Percentiles rank a stretch among this genome's conserved stretches.
phyloP scores from a whole-genome alignment of 2,329 filamentous ascomycete genomes.

The Colletotrichum abscissum region DNA sequence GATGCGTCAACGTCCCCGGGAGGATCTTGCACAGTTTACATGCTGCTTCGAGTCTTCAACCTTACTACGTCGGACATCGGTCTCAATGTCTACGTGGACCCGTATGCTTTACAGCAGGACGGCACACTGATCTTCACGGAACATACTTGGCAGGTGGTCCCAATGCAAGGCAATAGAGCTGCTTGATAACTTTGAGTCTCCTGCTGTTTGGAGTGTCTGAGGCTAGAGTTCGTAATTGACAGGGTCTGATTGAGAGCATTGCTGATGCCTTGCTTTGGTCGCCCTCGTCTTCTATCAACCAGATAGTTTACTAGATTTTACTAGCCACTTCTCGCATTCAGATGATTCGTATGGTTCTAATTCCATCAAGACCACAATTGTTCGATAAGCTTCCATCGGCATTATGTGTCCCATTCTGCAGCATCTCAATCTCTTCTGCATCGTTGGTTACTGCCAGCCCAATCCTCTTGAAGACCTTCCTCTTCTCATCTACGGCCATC shows the following conservation, averaged over 20 bases:
- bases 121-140: background rate
- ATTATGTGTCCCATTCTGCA: background rate
- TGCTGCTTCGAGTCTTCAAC: background rate
- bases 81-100: background rate
- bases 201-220: background rate
- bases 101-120: background rate
- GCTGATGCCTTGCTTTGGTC: background rate
- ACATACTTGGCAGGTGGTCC: conserved; percentile 13
- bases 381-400: background rate
- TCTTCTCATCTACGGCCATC: background rate
- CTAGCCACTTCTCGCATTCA: background rate
- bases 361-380: background rate
- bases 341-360: background rate
- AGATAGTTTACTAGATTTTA: background rate
- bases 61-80: background rate
- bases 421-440: background rate
- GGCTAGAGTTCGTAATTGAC: no score
- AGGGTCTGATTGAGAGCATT: no score
- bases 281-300: background rate
- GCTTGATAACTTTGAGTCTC: background rate
- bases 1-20: background rate
- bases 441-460: conserved; percentile 1
- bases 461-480: background rate
- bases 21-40: background rate
- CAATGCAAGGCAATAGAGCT: background rate